Evolutionary conservation across 1,284 basidiomycete genomes (phyloP).

Genomic region (Malassezia restricta): DNA sequence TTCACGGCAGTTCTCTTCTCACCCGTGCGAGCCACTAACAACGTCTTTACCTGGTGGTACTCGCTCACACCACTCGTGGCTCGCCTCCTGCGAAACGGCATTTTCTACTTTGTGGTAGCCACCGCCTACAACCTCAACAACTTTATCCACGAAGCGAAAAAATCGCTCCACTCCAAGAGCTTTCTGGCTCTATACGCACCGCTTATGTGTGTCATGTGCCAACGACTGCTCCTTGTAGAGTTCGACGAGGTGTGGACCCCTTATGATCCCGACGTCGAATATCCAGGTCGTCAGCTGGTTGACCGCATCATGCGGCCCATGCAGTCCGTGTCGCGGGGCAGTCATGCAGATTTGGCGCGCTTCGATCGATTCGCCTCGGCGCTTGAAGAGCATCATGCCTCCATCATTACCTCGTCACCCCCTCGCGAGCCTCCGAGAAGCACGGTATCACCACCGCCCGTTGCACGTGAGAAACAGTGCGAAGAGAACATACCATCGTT

Average conservation of each 20-base stretch:
- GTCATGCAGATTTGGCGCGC: constrained; percentile 2
- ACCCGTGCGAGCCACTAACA: not conserved
- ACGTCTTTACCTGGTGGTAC: constrained; percentile 7
- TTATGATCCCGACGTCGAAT: constrained; percentile 2
- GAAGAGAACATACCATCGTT: too few relatives aligned
- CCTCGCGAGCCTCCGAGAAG: not conserved
- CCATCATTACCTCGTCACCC: not conserved
- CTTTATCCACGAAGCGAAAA: constrained; percentile 17
- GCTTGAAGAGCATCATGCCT: constrained; percentile 10
- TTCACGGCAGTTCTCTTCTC: not conserved
- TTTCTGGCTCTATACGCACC: constrained; percentile 25
- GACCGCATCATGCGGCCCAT: constrained; percentile 9
- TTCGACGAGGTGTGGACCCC: constrained; percentile 19
- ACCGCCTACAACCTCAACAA: constrained; percentile 29
- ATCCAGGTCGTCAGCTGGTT: constrained; percentile 12
- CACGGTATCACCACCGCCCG: too few relatives aligned
- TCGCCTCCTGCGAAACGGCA: constrained; percentile 23
- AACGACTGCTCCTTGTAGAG: constrained; percentile 26
- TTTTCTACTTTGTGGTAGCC: constrained; percentile 24
- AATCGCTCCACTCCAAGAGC: constrained; percentile 20
- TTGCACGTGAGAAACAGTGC: too few relatives aligned
- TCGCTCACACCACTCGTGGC: constrained; percentile 24
- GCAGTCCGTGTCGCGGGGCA: not conserved
- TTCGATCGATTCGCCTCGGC: constrained; percentile 4
- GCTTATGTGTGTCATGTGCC: constrained; percentile 29